These are phyloP conservation scores for Naegleria fowleri DNA, from an alignment of 208 protist genomes.

Conservation along the genomic window DNA sequence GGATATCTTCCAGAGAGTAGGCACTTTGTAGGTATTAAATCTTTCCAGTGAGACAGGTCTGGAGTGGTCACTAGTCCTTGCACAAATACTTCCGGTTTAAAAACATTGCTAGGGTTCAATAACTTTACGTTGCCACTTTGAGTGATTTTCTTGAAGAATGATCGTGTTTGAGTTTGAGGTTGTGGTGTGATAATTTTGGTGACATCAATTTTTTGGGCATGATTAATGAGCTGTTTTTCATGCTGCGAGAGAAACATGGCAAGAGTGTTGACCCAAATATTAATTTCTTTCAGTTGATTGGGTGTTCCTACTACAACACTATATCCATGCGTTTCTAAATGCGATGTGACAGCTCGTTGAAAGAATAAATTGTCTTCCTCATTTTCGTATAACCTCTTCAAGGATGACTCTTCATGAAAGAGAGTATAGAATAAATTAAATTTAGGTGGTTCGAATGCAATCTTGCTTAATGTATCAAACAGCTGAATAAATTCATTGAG, in stretches of 20 bases:
- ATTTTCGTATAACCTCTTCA: not conserved
- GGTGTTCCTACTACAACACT: not conserved
- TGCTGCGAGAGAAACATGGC: not conserved
- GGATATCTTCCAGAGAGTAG: not conserved
- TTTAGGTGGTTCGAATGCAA: not conserved
- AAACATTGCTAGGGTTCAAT: not conserved
- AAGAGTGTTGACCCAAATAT: conserved; percentile 13
- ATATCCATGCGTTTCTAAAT: conserved; percentile 22
- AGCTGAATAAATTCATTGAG: not conserved
- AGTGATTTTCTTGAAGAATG: not conserved
- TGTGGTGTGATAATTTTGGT: not conserved
- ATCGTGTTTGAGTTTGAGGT: not conserved
- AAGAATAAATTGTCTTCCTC: not conserved
- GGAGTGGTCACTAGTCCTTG: not conserved
- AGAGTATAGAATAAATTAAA: not conserved
- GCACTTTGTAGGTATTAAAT: not conserved
- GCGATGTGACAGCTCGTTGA: not conserved
- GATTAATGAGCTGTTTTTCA: not conserved
- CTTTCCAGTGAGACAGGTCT: not conserved
- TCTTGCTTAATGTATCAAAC: not conserved
- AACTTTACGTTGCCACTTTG: not conserved
- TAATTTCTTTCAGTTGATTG: not conserved
- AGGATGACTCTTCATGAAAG: not conserved
- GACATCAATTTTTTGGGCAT: not conserved
- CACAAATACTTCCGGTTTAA: conserved; percentile 9